Conservation (phyloP, 2,329 filamentous ascomycete genomes). For the Penicillium nordicum region DNA sequence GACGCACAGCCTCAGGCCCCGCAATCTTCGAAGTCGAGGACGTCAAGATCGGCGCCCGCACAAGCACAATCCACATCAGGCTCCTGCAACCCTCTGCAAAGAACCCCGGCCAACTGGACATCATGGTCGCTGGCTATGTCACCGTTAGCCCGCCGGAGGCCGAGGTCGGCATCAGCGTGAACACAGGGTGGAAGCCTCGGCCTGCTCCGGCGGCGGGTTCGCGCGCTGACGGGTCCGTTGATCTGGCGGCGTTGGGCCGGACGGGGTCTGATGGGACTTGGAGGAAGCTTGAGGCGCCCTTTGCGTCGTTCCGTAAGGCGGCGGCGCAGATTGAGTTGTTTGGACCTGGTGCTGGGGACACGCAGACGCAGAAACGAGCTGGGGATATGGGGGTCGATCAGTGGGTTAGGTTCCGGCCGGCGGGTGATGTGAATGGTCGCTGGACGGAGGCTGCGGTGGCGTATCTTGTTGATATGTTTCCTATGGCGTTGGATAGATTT, state of each 20-base stretch:
- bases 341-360: slow-evolving; percentile 31
- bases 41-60: slow-evolving; percentile 62
- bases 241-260: slow-evolving; percentile 19
- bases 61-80: slow-evolving; percentile 61
- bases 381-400: slow-evolving; percentile 51
- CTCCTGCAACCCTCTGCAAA: slow-evolving; percentile 43
- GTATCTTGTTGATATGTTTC: slow-evolving; percentile 67
- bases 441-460: slow-evolving; percentile 65
- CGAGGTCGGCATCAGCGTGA: slow-evolving; percentile 57
- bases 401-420: slow-evolving; percentile 63
- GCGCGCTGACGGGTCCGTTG: slow-evolving; percentile 29
- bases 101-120: slow-evolving; percentile 42
- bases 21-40: slow-evolving; percentile 59
- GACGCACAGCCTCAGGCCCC: slow-evolving; percentile 58
- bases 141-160: slow-evolving; percentile 59
- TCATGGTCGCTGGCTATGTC: slow-evolving; percentile 62
- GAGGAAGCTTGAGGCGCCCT: slow-evolving; percentile 26
- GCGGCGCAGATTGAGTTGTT: slow-evolving; percentile 50
- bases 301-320: slow-evolving; percentile 46
- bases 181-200: slow-evolving; percentile 53
- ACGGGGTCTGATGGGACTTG: slow-evolving; percentile 29
- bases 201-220: slow-evolving; percentile 44
- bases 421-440: slow-evolving; percentile 42
- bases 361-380: slow-evolving; percentile 13
- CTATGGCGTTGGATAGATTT: slow-evolving; percentile 59